These are phyloP conservation scores for Penicillium oxalicum DNA, from an alignment of 2,329 filamentous ascomycete species.

Conservation along the genomic window DNA sequence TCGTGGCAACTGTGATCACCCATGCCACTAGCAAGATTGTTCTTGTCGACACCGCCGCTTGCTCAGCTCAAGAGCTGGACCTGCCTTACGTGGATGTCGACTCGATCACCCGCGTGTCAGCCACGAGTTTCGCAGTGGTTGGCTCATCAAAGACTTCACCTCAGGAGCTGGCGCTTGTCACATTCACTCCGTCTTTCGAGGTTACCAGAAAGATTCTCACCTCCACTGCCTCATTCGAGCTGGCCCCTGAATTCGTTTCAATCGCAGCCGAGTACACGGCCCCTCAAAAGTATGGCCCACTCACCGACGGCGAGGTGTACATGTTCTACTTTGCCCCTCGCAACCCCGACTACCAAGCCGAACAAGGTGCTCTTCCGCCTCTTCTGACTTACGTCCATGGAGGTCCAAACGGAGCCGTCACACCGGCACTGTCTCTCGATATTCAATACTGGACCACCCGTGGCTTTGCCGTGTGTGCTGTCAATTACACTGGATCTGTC, in stretches of 20 bases:
- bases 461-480: slow-evolving; percentile 47
- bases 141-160: slow-evolving; percentile 16
- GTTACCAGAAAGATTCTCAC: slow-evolving; percentile 8
- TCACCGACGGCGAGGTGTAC: slow-evolving; percentile 27
- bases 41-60: slow-evolving; percentile 12
- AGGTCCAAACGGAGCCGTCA: slow-evolving; percentile 44
- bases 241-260: slow-evolving; percentile 16
- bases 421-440: slow-evolving; percentile 41
- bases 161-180: slow-evolving; percentile 17
- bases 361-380: slow-evolving; percentile 40
- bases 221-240: slow-evolving; percentile 14
- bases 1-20: slow-evolving; percentile 16
- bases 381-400: slow-evolving; percentile 49
- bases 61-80: slow-evolving; percentile 10
- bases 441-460: slow-evolving; percentile 51
- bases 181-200: slow-evolving; percentile 7
- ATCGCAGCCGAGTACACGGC: slow-evolving; percentile 34
- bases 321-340: slow-evolving; percentile 48
- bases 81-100: slow-evolving; percentile 18
- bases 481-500: slow-evolving; percentile 51
- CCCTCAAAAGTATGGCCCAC: slow-evolving; percentile 26
- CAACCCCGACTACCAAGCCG: slow-evolving; percentile 41
- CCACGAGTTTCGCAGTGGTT: slow-evolving; percentile 16
- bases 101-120: slow-evolving; percentile 14
- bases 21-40: slow-evolving; percentile 18